Evolutionary conservation across 2,329 filamentous ascomycete genomes (phyloP).

Genomic region (Penicillium polonicum): DNA sequence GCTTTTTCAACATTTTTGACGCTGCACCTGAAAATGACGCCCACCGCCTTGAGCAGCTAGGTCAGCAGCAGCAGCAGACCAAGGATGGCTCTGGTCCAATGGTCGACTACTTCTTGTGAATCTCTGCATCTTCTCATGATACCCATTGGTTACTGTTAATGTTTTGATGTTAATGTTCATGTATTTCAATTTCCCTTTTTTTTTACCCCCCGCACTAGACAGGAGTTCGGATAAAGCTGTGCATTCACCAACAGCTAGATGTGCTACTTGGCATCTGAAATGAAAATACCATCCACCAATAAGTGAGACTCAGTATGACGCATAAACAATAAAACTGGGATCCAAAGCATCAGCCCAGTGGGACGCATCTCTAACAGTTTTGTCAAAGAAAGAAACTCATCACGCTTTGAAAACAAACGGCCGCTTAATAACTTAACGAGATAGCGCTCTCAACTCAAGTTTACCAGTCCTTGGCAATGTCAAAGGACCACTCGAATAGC

Average conservation of each 20-base stretch:
- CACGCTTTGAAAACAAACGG: constrained; percentile 28
- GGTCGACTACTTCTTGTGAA: constrained; percentile 66
- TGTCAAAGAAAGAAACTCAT: constrained; percentile 31
- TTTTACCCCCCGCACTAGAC: constrained; percentile 16
- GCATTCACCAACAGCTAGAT: constrained; percentile 29
- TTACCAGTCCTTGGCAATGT: constrained; percentile 92
- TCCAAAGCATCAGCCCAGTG: constrained; percentile 13
- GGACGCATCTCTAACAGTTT: constrained; percentile 29
- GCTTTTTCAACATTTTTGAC: constrained; percentile 97
- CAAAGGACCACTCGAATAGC: constrained; percentile 92
- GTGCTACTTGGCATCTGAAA: constrained; percentile 12
- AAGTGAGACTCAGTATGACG: constrained; percentile 8
- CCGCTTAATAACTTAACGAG: constrained; percentile 26
- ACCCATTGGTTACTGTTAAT: constrained; percentile 30
- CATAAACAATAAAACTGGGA: constrained; percentile 14
- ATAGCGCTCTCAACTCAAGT: constrained; percentile 8
- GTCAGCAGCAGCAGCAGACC: constrained; percentile 61
- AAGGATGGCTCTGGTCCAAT: constrained; percentile 70
- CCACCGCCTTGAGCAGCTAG: constrained; percentile 77
- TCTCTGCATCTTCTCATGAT: constrained; percentile 57
- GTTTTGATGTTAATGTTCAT: constrained; percentile 8
- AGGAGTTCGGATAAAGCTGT: constrained; percentile 32
- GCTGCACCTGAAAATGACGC: constrained; percentile 90
- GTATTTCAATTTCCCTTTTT: constrained; percentile 10
- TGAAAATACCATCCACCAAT: constrained; percentile 12